Evolutionary conservation across 2,329 filamentous ascomycete genomes (phyloP).

Genomic region (Colletotrichum sublineola): DNA sequence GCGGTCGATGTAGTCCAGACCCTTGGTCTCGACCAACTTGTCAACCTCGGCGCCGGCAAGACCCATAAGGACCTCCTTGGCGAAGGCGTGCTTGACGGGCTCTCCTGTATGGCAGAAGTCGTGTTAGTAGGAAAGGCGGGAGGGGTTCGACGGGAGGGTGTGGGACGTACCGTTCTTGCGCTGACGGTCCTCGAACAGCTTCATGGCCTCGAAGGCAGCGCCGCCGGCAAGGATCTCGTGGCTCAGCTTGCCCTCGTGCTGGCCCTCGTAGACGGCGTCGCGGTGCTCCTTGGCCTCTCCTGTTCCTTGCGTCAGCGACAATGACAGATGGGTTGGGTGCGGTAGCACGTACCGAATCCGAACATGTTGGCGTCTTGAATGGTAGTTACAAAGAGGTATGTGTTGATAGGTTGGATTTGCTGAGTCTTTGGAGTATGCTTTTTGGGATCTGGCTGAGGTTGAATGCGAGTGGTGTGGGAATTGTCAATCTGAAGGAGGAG

Average conservation of each 20-base stretch:
- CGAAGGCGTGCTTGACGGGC: conserved; percentile 77
- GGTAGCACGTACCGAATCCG: conserved; percentile 38
- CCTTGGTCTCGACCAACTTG: conserved; percentile 79
- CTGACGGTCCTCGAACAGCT: conserved; percentile 82
- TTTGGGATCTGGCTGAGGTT: not conserved
- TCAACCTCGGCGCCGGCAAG: conserved; percentile 82
- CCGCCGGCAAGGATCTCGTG: conserved; percentile 83
- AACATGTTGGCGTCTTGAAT: conserved; percentile 31
- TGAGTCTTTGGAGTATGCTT: not conserved
- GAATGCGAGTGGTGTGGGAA: too few species aligned
- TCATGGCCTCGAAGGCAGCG: conserved; percentile 84
- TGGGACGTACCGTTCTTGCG: conserved; percentile 70
- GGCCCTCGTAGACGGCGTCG: conserved; percentile 45
- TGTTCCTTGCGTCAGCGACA: not conserved
- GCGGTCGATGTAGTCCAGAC: conserved; percentile 70
- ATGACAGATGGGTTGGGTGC: rapidly evolving
- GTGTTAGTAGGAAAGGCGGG: not conserved
- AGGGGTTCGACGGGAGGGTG: not conserved
- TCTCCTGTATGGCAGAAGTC: conserved; percentile 64
- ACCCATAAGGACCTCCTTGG: conserved; percentile 82
- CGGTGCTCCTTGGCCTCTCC: conserved; percentile 42
- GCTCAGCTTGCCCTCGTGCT: conserved; percentile 50
- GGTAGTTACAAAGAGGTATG: not conserved
- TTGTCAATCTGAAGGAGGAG: not conserved
- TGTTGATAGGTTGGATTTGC: too few species aligned